Evolutionary conservation across 495 filamentous ascomycete species (phyloP), one percentile per base, ranked within the genome.

Genomic region (Hyaloscypha variabilis): DNA sequence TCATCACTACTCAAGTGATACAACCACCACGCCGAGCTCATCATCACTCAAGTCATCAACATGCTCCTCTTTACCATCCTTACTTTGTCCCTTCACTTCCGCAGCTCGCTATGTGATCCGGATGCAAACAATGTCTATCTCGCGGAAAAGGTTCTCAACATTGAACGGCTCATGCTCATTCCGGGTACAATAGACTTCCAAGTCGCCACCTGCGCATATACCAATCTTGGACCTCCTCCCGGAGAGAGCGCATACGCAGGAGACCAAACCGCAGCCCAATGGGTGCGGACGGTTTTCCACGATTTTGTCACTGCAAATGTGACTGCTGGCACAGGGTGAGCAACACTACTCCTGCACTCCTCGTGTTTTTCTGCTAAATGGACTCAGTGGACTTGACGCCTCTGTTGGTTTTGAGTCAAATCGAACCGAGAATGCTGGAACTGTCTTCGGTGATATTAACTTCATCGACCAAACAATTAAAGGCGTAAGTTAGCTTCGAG

Each of bases 271-370:
- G 69, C 78, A 14, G 78, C 80, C 8, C 76, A 82, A 73, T 82
- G 78, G 78, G 68, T 81, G 31, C 71, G 80, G 49, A 78, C 74
- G 21, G 75, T 77, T 29, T 81, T 81, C 65, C 80, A 77, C 46
- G 75, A 77, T 65, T 69, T 72, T 39, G 60, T 74, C 4, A 77
- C 74, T 3, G 64, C 62, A 30, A 64, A 75, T 49, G 65, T 71
- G 8, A 21, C 54, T 8, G 64, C 70, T 10, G 75, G 73, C n/a
- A 68, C 60, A 4, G 75, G 75, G 60, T 64, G 1, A 53, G 60
- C 17, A 29, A 29, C 29, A 21, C 8, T 30, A 21, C 30, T 17
- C 25, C 21, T 62, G n/a, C 34, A 30, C 2, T 34, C 21, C 14
- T 53, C 39, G 3, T 56, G 1, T 30, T 19, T 2, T 30, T 21